Conservation (phyloP, 2,329 filamentous ascomycete genomes). For the Fusarium udum region DNA sequence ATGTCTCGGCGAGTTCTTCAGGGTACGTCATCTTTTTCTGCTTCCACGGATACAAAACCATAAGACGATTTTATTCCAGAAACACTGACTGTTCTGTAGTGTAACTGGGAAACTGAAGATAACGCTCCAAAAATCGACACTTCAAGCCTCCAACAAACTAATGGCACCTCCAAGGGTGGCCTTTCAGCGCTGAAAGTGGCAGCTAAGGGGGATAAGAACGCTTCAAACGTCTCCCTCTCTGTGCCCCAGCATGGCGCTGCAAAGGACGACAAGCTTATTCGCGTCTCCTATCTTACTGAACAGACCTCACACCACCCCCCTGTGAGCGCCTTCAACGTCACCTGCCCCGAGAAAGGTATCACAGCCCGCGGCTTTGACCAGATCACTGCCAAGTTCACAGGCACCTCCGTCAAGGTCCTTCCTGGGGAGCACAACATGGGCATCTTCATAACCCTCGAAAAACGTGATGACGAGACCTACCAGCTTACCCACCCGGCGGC, state of each 20-base stretch:
- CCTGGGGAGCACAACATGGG: constrained; percentile 94
- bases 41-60: not conserved
- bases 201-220: constrained; percentile 55
- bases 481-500: constrained; percentile 95
- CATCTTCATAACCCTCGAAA: constrained; percentile 90
- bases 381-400: constrained; percentile 96
- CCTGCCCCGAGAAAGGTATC: constrained; percentile 90
- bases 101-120: constrained; percentile 93
- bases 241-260: constrained; percentile 59
- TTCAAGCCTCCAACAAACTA: constrained; percentile 48
- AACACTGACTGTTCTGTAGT: constrained; percentile 60
- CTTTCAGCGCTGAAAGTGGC: constrained; percentile 59
- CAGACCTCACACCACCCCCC: constrained; percentile 98
- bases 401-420: constrained; percentile 89
- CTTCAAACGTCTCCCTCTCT: constrained; percentile 61
- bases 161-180: constrained; percentile 52
- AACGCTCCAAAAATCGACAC: constrained; percentile 73
- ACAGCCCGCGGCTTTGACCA: constrained; percentile 93
- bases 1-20: constrained; percentile 95
- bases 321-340: constrained; percentile 93
- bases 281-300: constrained; percentile 93
- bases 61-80: not conserved
- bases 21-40: constrained; percentile 65
- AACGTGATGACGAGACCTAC: constrained; percentile 87
- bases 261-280: constrained; percentile 65